phyloP scores from a whole-genome alignment of 345 rosid species.

The Cardamine chenopodiifolia region DNA sequence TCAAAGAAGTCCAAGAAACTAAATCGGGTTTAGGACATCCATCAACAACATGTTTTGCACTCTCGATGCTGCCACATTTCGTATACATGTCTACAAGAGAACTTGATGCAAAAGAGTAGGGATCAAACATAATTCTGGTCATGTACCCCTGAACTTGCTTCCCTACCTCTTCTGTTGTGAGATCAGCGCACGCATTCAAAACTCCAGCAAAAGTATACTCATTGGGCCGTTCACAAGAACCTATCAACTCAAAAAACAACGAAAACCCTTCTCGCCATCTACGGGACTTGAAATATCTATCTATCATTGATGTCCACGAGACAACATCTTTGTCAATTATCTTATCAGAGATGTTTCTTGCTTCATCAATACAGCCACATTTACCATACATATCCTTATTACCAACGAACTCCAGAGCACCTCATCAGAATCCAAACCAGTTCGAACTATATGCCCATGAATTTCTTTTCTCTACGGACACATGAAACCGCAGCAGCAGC shows the following conservation, averaged over 20 bases:
- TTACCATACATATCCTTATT: constrained; percentile 89
- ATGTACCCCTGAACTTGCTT: constrained; percentile 85
- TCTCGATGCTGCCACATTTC: constrained; percentile 75
- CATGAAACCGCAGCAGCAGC: constrained; percentile 70
- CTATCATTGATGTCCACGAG: constrained; percentile 88
- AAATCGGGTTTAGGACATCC: constrained; percentile 59
- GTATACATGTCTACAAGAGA: constrained; percentile 88
- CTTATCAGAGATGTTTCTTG: constrained; percentile 67
- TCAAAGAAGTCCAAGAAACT: constrained; percentile 84
- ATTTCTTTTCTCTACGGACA: constrained; percentile 64
- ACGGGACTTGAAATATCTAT: constrained; percentile 67
- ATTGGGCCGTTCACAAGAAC: constrained; percentile 64
- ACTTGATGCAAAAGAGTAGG: constrained; percentile 69
- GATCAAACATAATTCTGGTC: constrained; percentile 64
- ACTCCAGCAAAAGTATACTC: constrained; percentile 82
- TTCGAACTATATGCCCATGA: constrained; percentile 69
- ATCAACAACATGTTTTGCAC: constrained; percentile 62
- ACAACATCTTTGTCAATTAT: constrained; percentile 71
- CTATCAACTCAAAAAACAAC: constrained; percentile 56
- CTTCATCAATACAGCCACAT: constrained; percentile 81
- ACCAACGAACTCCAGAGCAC: constrained; percentile 88
- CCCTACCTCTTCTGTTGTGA: constrained; percentile 65
- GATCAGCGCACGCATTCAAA: constrained; percentile 73
- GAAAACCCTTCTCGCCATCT: constrained; percentile 66
- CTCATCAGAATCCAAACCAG: constrained; percentile 77